Percentiles rank a stretch among this genome's conserved stretches.
These are phyloP conservation scores for Penicillium paneum DNA, from an alignment of 2,329 filamentous ascomycete genomes.

Conservation along the genomic window DNA sequence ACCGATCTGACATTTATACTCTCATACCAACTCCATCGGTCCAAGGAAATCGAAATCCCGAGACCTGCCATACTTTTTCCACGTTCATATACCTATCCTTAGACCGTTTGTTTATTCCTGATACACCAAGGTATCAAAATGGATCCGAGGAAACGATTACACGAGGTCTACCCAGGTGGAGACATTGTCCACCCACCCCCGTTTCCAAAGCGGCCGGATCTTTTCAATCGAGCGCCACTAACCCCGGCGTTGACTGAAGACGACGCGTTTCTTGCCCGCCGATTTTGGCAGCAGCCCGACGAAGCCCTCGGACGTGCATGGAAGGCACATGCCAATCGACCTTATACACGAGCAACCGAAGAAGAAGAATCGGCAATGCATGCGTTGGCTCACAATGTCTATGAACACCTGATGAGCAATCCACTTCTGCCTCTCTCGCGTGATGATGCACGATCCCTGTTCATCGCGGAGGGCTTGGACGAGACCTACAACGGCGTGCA, in stretches of 20 bases:
- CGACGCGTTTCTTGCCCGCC: slow-evolving; percentile 28
- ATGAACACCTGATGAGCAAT: slow-evolving; percentile 29
- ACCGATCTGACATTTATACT: not conserved
- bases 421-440: slow-evolving; percentile 18
- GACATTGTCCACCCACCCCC: not conserved
- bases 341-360: slow-evolving; percentile 1
- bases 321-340: slow-evolving; percentile 1
- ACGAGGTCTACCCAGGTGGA: not conserved
- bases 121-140: not conserved
- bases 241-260: slow-evolving; percentile 20
- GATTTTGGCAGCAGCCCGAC: slow-evolving; percentile 30
- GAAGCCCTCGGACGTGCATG: slow-evolving; percentile 14
- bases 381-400: slow-evolving; percentile 30
- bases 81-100: not conserved
- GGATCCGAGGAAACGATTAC: not conserved
- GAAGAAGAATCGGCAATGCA: slow-evolving; percentile 10
- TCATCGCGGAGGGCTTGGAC: slow-evolving; percentile 9
- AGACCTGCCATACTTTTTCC: not conserved
- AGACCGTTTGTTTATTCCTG: not conserved
- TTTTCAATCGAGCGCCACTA: slow-evolving; percentile 29
- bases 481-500: slow-evolving; percentile 1
- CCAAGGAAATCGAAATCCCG: not conserved
- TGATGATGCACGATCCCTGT: slow-evolving; percentile 11
- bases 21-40: not conserved
- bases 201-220: slow-evolving; percentile 6